Conservation (phyloP, 164 flowering plant genomes). For the Macadamia integrifolia region DNA sequence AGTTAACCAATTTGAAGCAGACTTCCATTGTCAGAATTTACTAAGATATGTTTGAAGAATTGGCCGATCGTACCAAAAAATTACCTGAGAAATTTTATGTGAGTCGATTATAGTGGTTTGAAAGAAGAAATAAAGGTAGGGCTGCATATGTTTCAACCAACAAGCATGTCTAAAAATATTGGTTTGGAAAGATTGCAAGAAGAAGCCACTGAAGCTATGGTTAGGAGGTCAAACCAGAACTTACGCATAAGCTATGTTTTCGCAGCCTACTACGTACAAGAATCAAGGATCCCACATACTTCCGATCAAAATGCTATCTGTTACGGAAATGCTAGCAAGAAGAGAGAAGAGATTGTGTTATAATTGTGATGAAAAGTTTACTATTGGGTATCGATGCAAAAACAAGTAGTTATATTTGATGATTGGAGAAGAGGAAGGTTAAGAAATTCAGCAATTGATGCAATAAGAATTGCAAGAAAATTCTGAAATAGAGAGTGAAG, state of each 20-base stretch:
- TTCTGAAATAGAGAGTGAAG: not conserved
- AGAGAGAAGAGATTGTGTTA: not conserved
- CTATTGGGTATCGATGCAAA: not conserved
- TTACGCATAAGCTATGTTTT: no score
- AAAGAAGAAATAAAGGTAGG: not conserved
- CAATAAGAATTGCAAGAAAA: not conserved
- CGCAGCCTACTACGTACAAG: no score
- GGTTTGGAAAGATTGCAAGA: not conserved
- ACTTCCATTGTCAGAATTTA: not conserved
- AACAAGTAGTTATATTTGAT: not conserved
- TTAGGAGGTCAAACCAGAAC: no score
- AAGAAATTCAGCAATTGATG: no score
- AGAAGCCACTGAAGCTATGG: not conserved
- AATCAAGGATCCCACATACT: not conserved
- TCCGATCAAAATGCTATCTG: not conserved
- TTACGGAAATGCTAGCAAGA: not conserved
- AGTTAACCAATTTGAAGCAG: not conserved
- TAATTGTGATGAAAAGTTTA: not conserved
- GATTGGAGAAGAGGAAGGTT: not conserved
- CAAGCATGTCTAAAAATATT: not conserved
- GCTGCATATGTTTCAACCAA: not conserved
- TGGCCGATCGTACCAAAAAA: not conserved
- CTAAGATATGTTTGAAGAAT: not conserved
- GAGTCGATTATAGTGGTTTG: not conserved
- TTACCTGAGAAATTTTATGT: not conserved